Conservation (phyloP, 2,329 filamentous ascomycete species). For the Calonectria hongkongensis region DNA sequence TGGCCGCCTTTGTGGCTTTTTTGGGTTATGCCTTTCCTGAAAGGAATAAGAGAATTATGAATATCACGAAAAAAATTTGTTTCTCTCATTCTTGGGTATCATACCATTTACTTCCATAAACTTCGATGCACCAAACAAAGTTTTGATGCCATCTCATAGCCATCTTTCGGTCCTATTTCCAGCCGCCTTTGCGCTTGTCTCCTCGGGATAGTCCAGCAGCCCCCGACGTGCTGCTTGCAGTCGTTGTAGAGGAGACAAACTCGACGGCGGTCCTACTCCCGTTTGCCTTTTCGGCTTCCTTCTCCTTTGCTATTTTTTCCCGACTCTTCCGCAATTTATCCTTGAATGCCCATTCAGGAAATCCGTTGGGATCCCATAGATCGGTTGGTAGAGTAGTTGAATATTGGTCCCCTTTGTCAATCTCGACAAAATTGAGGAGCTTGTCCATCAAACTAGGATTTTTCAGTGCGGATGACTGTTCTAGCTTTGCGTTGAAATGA, state of each 20-base stretch:
- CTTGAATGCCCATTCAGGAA: conserved; percentile 74
- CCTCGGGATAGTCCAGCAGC: conserved; percentile 52
- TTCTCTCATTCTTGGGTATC: conserved; percentile 40
- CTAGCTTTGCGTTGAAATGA: conserved; percentile 86
- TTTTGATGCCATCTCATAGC: not conserved
- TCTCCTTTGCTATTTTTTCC: conserved; percentile 66
- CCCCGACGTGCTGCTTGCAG: conserved; percentile 47
- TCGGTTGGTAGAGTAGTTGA: conserved; percentile 74
- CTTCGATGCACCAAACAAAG: conserved; percentile 19
- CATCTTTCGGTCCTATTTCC: conserved; percentile 52
- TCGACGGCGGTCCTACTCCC: conserved; percentile 67
- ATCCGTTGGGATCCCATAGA: conserved; percentile 74
- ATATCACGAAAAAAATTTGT: not conserved
- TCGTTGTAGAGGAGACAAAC: conserved; percentile 66
- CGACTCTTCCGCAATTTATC: conserved; percentile 70
- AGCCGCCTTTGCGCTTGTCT: conserved; percentile 60
- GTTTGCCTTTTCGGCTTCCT: conserved; percentile 64
- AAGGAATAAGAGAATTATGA: too few species aligned
- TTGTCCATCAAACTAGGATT: conserved; percentile 85
- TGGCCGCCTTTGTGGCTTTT: too few species aligned
- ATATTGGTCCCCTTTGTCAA: conserved; percentile 75
- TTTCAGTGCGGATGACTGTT: conserved; percentile 78
- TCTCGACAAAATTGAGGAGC: conserved; percentile 79
- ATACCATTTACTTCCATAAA: conserved; percentile 26
- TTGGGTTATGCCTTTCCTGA: too few species aligned